These are phyloP conservation scores for Fragilaria crotonensis DNA, from an alignment of 108 stramenopile species.

Conservation along the genomic window DNA sequence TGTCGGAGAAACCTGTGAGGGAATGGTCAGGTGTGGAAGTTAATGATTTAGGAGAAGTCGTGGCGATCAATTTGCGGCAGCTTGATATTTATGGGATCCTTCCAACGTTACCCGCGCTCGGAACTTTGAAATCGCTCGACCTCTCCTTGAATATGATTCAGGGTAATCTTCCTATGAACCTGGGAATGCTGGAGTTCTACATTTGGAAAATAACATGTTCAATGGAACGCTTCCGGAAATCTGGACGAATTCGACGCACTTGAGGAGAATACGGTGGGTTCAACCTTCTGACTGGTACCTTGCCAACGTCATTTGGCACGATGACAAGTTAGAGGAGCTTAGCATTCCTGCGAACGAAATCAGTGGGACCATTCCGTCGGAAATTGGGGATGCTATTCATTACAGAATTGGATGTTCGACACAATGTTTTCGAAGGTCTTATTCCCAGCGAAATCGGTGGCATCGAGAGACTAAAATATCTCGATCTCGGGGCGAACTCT, in stretches of 20 bases:
- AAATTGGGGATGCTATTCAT: background rate
- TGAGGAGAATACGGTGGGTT: too few relatives aligned
- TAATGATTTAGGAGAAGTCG: too few relatives aligned
- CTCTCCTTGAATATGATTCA: constrained; percentile 2
- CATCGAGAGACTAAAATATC: background rate
- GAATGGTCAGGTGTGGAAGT: too few relatives aligned
- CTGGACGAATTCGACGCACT: too few relatives aligned
- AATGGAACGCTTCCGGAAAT: too few relatives aligned
- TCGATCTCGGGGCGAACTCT: background rate
- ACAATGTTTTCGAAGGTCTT: constrained; percentile 6
- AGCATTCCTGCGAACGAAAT: constrained; percentile 2
- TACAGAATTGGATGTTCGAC: constrained; percentile 3
- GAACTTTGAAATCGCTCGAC: background rate
- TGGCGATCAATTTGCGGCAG: too few relatives aligned
- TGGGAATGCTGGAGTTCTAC: too few relatives aligned
- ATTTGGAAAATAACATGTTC: too few relatives aligned
- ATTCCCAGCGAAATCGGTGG: background rate
- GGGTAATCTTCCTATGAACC: too few relatives aligned
- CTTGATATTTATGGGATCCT: too few relatives aligned
- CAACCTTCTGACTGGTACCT: background rate
- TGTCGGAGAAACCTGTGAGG: too few relatives aligned
- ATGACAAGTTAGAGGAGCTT: constrained; percentile 1
- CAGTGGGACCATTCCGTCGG: constrained; percentile 2
- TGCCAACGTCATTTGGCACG: constrained; percentile 7
- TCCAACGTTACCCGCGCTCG: too few relatives aligned